Conservation (phyloP, 805 yeast species). For the Priceomyces haplophilus region DNA sequence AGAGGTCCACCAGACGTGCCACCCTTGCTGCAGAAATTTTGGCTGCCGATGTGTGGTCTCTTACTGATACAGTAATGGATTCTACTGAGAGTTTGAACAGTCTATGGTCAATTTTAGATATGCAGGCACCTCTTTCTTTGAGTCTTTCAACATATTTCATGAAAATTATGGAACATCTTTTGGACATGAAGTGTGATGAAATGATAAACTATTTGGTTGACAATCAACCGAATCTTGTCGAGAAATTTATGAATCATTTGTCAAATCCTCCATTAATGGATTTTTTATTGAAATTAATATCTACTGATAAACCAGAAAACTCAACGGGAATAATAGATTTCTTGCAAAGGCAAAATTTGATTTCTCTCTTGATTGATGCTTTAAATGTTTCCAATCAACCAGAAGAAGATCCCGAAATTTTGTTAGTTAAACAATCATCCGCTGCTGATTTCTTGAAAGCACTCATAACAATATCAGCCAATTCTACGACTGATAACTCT, state of each 20-base stretch:
- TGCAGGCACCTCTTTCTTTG: slow-evolving; percentile 63
- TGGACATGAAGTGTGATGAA: slow-evolving; percentile 49
- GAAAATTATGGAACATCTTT: slow-evolving; percentile 74
- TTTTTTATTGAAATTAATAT: slow-evolving; percentile 40
- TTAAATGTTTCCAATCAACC: slow-evolving; percentile 21
- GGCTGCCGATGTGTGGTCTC: slow-evolving; percentile 90
- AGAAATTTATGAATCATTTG: slow-evolving; percentile 41
- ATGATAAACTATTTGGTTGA: slow-evolving; percentile 44
- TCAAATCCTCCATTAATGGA: slow-evolving; percentile 48
- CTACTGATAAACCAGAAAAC: slow-evolving; percentile 47
- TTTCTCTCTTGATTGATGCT: slow-evolving; percentile 32
- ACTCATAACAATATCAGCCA: slow-evolving; percentile 44
- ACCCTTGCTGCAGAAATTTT: slow-evolving; percentile 78
- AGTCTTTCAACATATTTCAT: slow-evolving; percentile 83
- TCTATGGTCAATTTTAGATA: slow-evolving; percentile 79
- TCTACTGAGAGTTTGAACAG: slow-evolving; percentile 59
- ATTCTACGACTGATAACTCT: slow-evolving; percentile 44
- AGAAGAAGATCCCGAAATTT: slow-evolving; percentile 15
- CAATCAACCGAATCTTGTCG: slow-evolving; percentile 40
- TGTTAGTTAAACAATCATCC: slow-evolving; percentile 34
- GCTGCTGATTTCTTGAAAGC: slow-evolving; percentile 48
- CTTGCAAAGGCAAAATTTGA: slow-evolving; percentile 39
- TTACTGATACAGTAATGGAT: slow-evolving; percentile 87
- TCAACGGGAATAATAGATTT: slow-evolving; percentile 46
- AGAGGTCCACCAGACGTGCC: slow-evolving; percentile 34